phyloP scores from a whole-genome alignment of 352 stramenopile species.

The Stramenopiles sp. region DNA sequence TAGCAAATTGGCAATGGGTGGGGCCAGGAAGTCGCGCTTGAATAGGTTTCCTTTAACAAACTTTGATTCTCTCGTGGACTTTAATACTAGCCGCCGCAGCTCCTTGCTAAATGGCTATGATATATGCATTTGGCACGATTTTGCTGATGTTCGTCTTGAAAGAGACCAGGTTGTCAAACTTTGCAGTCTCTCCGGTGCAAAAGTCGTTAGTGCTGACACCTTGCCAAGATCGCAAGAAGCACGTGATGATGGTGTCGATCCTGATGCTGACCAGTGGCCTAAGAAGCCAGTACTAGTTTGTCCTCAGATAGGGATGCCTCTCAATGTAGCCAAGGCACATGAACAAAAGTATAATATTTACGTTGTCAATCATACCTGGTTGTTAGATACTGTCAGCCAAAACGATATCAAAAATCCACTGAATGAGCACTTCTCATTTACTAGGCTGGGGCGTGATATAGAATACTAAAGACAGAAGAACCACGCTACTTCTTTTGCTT shows the following conservation, averaged over 20 bases:
- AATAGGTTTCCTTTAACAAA: background rate
- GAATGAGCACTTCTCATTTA: background rate
- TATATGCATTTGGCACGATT: background rate
- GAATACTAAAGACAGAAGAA: too few relatives aligned
- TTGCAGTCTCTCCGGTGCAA: background rate
- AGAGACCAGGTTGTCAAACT: background rate
- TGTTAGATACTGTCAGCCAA: conserved; percentile 3
- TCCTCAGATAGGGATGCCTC: background rate
- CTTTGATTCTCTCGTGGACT: background rate
- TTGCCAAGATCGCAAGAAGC: background rate
- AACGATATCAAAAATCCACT: background rate
- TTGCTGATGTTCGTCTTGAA: background rate
- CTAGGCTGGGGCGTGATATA: background rate
- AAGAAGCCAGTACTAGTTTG: background rate
- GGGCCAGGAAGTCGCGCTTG: background rate
- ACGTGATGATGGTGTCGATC: background rate
- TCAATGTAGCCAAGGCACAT: background rate
- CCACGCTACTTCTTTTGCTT: too few relatives aligned
- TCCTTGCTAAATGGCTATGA: background rate
- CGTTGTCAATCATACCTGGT: background rate
- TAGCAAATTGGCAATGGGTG: background rate
- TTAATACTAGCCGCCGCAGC: background rate
- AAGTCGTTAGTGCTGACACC: background rate
- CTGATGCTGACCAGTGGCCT: background rate
- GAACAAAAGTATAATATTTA: background rate